A percentile compares a stretch with the other conserved stretches of the same genome.
phyloP scores from a whole-genome alignment of 2,329 filamentous ascomycete species.

The Alternaria arborescens region DNA sequence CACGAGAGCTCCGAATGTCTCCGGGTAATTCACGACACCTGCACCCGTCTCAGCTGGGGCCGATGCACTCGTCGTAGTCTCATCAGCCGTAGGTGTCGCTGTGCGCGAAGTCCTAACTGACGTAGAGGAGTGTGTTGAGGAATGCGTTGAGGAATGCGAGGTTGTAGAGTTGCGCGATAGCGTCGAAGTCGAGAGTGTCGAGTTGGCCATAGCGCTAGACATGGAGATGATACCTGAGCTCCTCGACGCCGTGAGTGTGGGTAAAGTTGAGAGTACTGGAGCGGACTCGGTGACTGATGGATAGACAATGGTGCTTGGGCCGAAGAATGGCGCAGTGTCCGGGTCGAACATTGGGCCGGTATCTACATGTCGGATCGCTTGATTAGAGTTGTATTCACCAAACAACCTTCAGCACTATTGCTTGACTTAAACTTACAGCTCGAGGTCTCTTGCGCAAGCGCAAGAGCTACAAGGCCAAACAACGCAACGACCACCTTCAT shows the following conservation, averaged over 20 bases:
- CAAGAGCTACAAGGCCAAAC: slow-evolving; percentile 7
- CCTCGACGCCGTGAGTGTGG: slow-evolving; percentile 13
- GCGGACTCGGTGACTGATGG: slow-evolving; percentile 23
- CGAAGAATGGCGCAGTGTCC: slow-evolving; percentile 29
- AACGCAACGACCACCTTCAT: slow-evolving; percentile 11
- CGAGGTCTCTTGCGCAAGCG: slow-evolving; percentile 11
- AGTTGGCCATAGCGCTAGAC: slow-evolving; percentile 8
- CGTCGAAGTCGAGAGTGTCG: slow-evolving; percentile 10
- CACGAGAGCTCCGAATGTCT: slow-evolving; percentile 27
- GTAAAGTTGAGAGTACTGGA: slow-evolving; percentile 14
- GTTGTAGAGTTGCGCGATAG: slow-evolving; percentile 9
- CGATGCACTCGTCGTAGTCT: slow-evolving; percentile 21
- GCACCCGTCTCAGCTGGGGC: slow-evolving; percentile 27
- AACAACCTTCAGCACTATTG: background rate
- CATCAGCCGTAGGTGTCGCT: slow-evolving; percentile 5
- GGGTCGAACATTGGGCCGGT: slow-evolving; percentile 31
- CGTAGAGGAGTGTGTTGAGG: slow-evolving; percentile 5
- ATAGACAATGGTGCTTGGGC: slow-evolving; percentile 21
- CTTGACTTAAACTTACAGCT: slow-evolving; percentile 11
- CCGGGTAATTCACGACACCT: slow-evolving; percentile 24
- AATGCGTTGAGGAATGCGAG: slow-evolving; percentile 1
- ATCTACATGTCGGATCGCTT: slow-evolving; percentile 18
- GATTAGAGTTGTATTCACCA: slow-evolving; percentile 2
- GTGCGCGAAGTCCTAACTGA: slow-evolving; percentile 18
- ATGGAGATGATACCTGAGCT: slow-evolving; percentile 10